Conservation (phyloP, 31 red algal species). For the Asparagopsis taxiformis region DNA sequence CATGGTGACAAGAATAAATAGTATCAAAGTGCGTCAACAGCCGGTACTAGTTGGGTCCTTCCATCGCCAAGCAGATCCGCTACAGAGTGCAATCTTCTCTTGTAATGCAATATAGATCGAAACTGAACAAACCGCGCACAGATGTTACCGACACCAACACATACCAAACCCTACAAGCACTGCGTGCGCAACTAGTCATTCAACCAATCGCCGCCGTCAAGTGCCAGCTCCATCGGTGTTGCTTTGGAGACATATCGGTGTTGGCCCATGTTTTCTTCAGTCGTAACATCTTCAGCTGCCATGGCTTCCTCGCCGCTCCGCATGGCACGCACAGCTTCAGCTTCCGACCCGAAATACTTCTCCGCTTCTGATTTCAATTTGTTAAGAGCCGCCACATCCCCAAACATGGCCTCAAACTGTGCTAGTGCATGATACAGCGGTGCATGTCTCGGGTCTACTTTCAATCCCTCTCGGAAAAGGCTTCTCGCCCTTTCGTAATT, state of each 20-base stretch:
- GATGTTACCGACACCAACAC: not conserved
- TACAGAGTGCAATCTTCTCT: too few relatives aligned
- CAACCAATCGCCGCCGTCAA: slow-evolving; percentile 24
- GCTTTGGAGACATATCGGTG: slow-evolving; percentile 19
- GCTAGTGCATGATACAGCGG: slow-evolving; percentile 80
- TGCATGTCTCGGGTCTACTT: slow-evolving; percentile 70
- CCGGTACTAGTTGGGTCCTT: too few relatives aligned
- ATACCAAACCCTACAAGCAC: too few relatives aligned
- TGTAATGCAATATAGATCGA: too few relatives aligned
- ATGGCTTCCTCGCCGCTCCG: slow-evolving; percentile 19
- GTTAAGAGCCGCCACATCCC: slow-evolving; percentile 52
- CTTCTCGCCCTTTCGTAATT: slow-evolving; percentile 73
- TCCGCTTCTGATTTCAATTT: slow-evolving; percentile 60
- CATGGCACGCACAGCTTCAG: slow-evolving; percentile 34
- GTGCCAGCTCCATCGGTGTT: slow-evolving; percentile 51
- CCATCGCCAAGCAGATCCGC: too few relatives aligned
- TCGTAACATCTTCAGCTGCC: not conserved
- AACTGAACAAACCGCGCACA: not conserved
- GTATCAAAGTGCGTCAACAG: too few relatives aligned
- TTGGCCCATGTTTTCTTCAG: slow-evolving; percentile 4
- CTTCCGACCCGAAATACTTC: slow-evolving; percentile 65
- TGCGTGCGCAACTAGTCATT: slow-evolving; percentile 7
- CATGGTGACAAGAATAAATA: too few relatives aligned
- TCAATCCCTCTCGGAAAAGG: slow-evolving; percentile 82
- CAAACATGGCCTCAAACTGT: slow-evolving; percentile 69